Evolutionary conservation across 2,329 filamentous ascomycete species (phyloP), one percentile per base, ranked within the genome.

Genomic region (Colletotrichum noveboracense): DNA sequence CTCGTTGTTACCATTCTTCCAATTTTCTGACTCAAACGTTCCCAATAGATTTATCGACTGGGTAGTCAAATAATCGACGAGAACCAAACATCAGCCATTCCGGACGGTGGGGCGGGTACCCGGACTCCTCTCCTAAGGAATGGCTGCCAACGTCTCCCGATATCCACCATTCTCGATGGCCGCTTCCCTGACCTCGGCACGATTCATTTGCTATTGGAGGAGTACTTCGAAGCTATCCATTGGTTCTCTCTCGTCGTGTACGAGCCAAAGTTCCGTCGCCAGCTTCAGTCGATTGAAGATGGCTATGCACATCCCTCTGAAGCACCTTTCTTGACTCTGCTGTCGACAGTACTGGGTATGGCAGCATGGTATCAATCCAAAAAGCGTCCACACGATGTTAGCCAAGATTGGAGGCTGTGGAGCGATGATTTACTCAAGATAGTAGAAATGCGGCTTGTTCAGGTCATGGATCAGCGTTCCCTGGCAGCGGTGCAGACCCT

Each of bases 1-100:
- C 1, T 5, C 3, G 2, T 7, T 13, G 6, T 1, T 13, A 52
- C 43, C 1, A 52, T 4, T 21, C 1, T 21, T 13, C 43, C n/a
- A 12, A 21, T 2, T 21, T 1, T 52, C 6, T 52, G 43, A 52
- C n/a, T 21, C 43, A 0, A 21, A 13, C 1, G 13, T 13, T 3
- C 1, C 43, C n/a, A 4, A 1, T 21, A 52, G 43, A 52, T 52
- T 7, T 52, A 52, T 21, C 43, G 43, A 0, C 43, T 52, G 43
- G 43, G 43, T 0, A 52, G 43, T 21, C 43, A 52, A 52, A 52
- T n/a, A 21, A 52, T 52, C 10, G 43, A 52, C 10, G 43, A 52
- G 43, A 52, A 52, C 43, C 43, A 52, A 7, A 52, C 43, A 52
- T 52, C 43, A 52, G 43, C 43, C n/a, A 52, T 52, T 21, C 43